Conservation (phyloP, 371 early-diverging fungal species). For the Mucor lusitanicus region DNA sequence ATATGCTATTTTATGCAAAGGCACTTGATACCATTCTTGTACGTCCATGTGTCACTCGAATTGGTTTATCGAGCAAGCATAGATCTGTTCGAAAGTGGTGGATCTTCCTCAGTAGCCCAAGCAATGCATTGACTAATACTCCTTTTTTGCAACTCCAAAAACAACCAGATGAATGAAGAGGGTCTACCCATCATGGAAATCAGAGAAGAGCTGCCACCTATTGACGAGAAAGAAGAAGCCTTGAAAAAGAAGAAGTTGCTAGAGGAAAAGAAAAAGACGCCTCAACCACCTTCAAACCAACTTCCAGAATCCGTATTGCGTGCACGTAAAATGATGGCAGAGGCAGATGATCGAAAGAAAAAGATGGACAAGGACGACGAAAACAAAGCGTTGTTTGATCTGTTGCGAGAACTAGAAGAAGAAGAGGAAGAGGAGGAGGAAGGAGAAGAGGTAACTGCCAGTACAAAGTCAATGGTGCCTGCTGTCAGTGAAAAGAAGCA, state of each 20-base stretch:
- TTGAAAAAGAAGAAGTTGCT: slow-evolving; percentile 7
- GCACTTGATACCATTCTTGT: neutral
- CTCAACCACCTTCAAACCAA: neutral
- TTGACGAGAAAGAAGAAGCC: slow-evolving; percentile 31
- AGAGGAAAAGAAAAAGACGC: neutral
- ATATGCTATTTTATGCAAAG: neutral
- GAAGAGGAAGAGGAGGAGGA: slow-evolving; percentile 39
- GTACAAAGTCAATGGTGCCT: neutral
- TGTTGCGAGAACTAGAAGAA: slow-evolving; percentile 57
- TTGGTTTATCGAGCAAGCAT: neutral
- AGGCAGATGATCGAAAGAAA: slow-evolving; percentile 7
- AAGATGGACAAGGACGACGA: slow-evolving; percentile 16
- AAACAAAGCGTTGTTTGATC: slow-evolving; percentile 51
- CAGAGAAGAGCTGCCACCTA: slow-evolving; percentile 62
- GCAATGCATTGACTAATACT: no score
- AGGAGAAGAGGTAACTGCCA: neutral
- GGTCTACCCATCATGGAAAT: slow-evolving; percentile 90
- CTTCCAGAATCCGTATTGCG: slow-evolving; percentile 33
- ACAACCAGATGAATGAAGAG: slow-evolving; percentile 76
- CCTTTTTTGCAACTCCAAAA: no score
- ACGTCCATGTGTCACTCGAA: neutral
- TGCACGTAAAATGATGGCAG: slow-evolving; percentile 28
- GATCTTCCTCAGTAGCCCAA: neutral
- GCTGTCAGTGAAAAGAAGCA: neutral
- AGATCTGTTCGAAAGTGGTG: no score